Percentiles rank a stretch among this genome's conserved stretches.
These are phyloP conservation scores for Keithomyces neogunnii DNA, from an alignment of 2,329 filamentous ascomycete genomes.

Conservation along the genomic window DNA sequence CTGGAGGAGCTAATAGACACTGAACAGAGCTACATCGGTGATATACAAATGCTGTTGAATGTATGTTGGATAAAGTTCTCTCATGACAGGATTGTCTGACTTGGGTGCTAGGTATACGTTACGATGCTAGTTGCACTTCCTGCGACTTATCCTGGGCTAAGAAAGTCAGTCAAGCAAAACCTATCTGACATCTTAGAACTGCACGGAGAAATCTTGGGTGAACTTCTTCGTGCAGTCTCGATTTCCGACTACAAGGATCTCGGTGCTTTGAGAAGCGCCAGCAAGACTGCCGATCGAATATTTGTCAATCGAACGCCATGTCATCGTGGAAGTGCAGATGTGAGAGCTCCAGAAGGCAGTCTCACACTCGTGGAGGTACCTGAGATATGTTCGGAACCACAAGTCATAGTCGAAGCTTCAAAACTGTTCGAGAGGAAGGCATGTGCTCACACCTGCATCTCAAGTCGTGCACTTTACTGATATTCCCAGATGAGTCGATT, in stretches of 20 bases:
- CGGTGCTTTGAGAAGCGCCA: constrained; percentile 32
- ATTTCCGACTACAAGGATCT: constrained; percentile 53
- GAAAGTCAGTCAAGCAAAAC: constrained; percentile 69
- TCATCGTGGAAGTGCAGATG: constrained; percentile 35
- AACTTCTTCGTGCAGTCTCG: constrained; percentile 64
- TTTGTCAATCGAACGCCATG: constrained; percentile 23
- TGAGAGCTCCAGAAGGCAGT: neutral
- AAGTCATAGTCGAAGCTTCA: constrained; percentile 51
- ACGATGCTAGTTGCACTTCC: constrained; percentile 67
- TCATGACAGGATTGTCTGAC: constrained; percentile 8
- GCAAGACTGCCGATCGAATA: neutral
- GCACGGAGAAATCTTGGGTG: constrained; percentile 72
- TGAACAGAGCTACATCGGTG: constrained; percentile 81
- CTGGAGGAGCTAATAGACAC: constrained; percentile 80
- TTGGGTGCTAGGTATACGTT: constrained; percentile 53
- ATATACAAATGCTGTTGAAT: constrained; percentile 79
- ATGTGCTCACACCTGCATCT: constrained; percentile 9
- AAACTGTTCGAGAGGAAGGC: constrained; percentile 53
- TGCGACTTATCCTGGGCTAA: constrained; percentile 52
- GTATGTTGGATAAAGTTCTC: constrained; percentile 37
- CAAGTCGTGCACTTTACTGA: neutral
- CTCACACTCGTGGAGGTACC: neutral
- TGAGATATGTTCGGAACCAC: constrained; percentile 46
- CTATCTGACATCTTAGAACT: constrained; percentile 71
- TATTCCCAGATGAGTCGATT: constrained; percentile 65